A percentile compares a stretch with the other conserved stretches of the same genome.
These are phyloP conservation scores for Pestalotiopsis sp. DNA, from an alignment of 2,329 filamentous ascomycete species.

Conservation along the genomic window DNA sequence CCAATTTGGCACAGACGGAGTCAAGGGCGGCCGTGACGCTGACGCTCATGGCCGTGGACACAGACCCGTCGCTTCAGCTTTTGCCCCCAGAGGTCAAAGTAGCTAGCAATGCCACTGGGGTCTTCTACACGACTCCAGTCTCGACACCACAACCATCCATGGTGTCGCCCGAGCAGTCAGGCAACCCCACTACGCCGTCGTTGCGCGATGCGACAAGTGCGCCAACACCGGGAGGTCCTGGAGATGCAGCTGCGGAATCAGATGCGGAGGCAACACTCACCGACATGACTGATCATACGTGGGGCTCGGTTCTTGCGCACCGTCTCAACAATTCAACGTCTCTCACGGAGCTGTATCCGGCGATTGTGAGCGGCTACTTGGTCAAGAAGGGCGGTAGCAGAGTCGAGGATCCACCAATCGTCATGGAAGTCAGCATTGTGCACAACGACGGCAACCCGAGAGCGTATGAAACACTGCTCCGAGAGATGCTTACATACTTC, in stretches of 20 bases:
- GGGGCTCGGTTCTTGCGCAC: constrained; percentile 72
- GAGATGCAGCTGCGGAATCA: constrained; percentile 40
- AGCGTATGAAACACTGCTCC: constrained; percentile 64
- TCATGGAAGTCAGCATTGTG: constrained; percentile 68
- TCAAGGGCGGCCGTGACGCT: constrained; percentile 53
- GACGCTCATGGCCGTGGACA: constrained; percentile 67
- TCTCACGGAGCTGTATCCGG: constrained; percentile 56
- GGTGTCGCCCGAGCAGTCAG: constrained; percentile 63
- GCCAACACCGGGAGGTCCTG: constrained; percentile 45
- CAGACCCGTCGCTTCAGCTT: constrained; percentile 65
- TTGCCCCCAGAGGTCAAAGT: constrained; percentile 58
- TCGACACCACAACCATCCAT: constrained; percentile 66
- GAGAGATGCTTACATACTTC: constrained; percentile 73
- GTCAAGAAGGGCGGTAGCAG: constrained; percentile 63
- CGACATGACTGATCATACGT: constrained; percentile 75
- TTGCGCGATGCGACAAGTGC: constrained; percentile 39
- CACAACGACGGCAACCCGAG: constrained; percentile 55
- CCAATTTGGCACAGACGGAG: constrained; percentile 53
- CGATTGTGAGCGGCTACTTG: constrained; percentile 66
- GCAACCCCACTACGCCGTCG: constrained; percentile 52
- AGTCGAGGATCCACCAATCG: constrained; percentile 58
- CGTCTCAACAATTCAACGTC: constrained; percentile 63
- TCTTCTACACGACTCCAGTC: constrained; percentile 64
- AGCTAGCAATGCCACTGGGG: constrained; percentile 43
- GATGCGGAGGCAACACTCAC: constrained; percentile 71